Conservation (phyloP, 2,329 filamentous ascomycete genomes). For the Hypoxylon sp. region DNA sequence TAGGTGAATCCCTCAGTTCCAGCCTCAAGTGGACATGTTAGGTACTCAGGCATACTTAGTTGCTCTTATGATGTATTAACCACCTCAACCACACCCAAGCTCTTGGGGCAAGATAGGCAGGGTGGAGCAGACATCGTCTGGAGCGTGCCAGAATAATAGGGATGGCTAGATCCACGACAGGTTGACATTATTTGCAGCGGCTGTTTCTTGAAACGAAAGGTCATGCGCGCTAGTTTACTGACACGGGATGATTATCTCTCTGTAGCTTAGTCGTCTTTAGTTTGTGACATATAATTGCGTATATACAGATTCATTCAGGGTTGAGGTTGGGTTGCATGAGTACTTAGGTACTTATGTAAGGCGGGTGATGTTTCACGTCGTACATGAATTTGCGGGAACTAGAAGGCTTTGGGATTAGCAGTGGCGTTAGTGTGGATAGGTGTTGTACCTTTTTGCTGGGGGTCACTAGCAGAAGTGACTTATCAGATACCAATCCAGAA, state of each 20-base stretch:
- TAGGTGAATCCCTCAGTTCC: slow-evolving; percentile 14
- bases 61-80: neutral
- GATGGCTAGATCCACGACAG: slow-evolving; percentile 35
- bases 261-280: slow-evolving; percentile 9
- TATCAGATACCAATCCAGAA: slow-evolving; percentile 14
- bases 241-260: slow-evolving; percentile 21
- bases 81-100: slow-evolving; percentile 15
- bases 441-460: slow-evolving; percentile 16
- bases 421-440: slow-evolving; percentile 12
- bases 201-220: slow-evolving; percentile 35
- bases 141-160: slow-evolving; percentile 26
- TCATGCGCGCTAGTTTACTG: slow-evolving; percentile 37
- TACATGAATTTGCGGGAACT: slow-evolving; percentile 19
- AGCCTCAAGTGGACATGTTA: slow-evolving; percentile 32
- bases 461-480: slow-evolving; percentile 4
- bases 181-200: slow-evolving; percentile 31
- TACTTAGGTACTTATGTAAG: slow-evolving; percentile 6
- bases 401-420: slow-evolving; percentile 3
- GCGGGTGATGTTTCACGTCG: slow-evolving; percentile 12
- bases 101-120: slow-evolving; percentile 29
- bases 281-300: slow-evolving; percentile 7
- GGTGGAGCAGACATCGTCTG: slow-evolving; percentile 22
- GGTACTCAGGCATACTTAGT: neutral
- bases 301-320: slow-evolving; percentile 4
- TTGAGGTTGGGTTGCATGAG: slow-evolving; percentile 13